phyloP scores from a whole-genome alignment of 176 grass and related monocot genomes.

The Triticum turgidum region DNA sequence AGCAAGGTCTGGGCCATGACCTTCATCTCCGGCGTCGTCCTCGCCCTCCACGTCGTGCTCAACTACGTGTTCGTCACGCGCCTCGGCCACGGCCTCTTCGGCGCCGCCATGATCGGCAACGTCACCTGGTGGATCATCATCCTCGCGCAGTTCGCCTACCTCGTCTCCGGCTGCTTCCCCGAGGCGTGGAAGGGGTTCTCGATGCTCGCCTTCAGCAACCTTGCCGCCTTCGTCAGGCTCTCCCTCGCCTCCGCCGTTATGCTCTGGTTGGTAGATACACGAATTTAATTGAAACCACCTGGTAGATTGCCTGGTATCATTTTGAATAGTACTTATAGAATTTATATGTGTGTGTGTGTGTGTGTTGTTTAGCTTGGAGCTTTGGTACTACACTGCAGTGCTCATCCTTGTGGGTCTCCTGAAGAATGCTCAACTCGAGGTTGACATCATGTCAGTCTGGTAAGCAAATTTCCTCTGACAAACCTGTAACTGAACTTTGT shows the following conservation, averaged over 20 bases:
- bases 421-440: conserved; percentile 56
- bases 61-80: conserved; percentile 53
- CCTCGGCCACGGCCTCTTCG: conserved; percentile 42
- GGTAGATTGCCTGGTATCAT: background rate
- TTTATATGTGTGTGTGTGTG: background rate
- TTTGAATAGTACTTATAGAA: background rate
- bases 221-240: conserved; percentile 53
- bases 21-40: conserved; percentile 45
- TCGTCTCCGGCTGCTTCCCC: conserved; percentile 47
- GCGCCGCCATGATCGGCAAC: conserved; percentile 52
- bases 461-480: background rate
- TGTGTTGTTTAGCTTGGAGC: conserved; percentile 60
- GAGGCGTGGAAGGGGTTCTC: conserved; percentile 60
- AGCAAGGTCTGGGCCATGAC: conserved; percentile 71
- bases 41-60: conserved; percentile 48
- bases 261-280: conserved; percentile 39
- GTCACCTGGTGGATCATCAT: conserved; percentile 57
- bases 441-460: conserved; percentile 91
- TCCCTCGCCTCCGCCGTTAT: conserved; percentile 67
- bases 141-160: conserved; percentile 40
- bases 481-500: background rate
- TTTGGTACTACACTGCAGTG: conserved; percentile 89
- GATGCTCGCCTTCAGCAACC: conserved; percentile 37
- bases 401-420: conserved; percentile 78
- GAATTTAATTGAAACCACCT: background rate